Percentiles rank a stretch among this genome's conserved stretches.
These are phyloP conservation scores for Boletus smithii DNA, from an alignment of 1,284 basidiomycete genomes.

Conservation along the genomic window DNA sequence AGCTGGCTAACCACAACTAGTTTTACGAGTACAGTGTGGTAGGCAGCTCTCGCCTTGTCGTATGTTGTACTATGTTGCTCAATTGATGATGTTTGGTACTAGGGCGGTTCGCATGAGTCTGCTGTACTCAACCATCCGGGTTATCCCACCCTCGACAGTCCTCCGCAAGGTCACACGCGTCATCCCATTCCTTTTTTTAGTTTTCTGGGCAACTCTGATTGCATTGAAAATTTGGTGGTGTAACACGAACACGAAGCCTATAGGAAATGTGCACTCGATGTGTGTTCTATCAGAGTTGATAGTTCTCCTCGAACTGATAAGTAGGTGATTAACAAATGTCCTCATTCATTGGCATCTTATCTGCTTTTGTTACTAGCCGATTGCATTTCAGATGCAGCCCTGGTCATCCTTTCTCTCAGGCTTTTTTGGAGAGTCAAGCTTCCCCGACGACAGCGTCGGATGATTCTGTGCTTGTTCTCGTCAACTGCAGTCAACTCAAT, in stretches of 20 bases:
- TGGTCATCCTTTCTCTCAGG: neutral
- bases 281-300: neutral
- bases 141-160: neutral
- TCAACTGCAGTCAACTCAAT: neutral
- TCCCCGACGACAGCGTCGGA: slow-evolving; percentile 1
- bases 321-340: neutral
- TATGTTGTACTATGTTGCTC: neutral
- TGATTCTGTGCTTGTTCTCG: slow-evolving; percentile 2
- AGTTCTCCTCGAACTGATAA: neutral
- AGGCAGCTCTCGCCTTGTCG: neutral
- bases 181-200: neutral
- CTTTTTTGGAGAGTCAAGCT: slow-evolving; percentile 5
- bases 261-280: neutral
- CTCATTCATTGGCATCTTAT: neutral
- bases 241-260: neutral
- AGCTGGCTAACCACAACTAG: neutral
- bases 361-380: neutral
- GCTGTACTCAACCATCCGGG: neutral
- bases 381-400: neutral
- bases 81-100: neutral
- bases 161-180: neutral
- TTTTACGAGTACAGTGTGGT: slow-evolving; percentile 1
- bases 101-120: slow-evolving; percentile 7
- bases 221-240: neutral
- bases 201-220: neutral